These are phyloP conservation scores for Penicillium diatomitis DNA, from an alignment of 495 filamentous ascomycete genomes.

Conservation along the genomic window DNA sequence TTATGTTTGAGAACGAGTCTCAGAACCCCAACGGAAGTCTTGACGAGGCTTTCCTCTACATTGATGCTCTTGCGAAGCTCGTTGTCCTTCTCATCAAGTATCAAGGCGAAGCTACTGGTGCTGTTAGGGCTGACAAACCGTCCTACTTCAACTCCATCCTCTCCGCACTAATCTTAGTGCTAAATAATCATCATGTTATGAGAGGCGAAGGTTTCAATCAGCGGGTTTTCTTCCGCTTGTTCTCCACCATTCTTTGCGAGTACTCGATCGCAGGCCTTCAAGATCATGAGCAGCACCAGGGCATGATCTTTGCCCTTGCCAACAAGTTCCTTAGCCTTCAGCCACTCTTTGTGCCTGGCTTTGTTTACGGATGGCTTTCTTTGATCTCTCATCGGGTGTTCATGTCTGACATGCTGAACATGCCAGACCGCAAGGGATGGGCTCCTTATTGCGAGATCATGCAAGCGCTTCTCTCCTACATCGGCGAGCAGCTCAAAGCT, in stretches of 20 bases:
- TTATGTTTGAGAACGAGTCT: conserved; percentile 59
- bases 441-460: conserved; percentile 64
- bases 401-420: conserved; percentile 67
- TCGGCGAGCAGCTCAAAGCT: conserved; percentile 73
- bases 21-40: conserved; percentile 49
- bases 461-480: conserved; percentile 60
- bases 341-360: conserved; percentile 67
- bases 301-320: conserved; percentile 64
- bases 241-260: conserved; percentile 74
- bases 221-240: conserved; percentile 84
- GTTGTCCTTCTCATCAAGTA: conserved; percentile 64
- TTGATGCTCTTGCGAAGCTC: conserved; percentile 84
- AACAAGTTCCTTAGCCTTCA: conserved; percentile 65
- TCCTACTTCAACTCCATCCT: conserved; percentile 67
- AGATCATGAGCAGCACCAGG: conserved; percentile 49
- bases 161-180: conserved; percentile 63
- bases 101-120: conserved; percentile 50
- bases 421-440: conserved; percentile 66
- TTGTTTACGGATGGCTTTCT: conserved; percentile 75
- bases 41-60: conserved; percentile 63
- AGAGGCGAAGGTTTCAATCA: conserved; percentile 76
- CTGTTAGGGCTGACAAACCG: conserved; percentile 49
- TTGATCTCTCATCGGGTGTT: conserved; percentile 81
- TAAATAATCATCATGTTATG: conserved; percentile 78
- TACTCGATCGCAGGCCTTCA: conserved; percentile 40